Base-by-base conservation (phyloP, 768 basidiomycete species). In the Hebeloma cylindrosporum region DNA sequence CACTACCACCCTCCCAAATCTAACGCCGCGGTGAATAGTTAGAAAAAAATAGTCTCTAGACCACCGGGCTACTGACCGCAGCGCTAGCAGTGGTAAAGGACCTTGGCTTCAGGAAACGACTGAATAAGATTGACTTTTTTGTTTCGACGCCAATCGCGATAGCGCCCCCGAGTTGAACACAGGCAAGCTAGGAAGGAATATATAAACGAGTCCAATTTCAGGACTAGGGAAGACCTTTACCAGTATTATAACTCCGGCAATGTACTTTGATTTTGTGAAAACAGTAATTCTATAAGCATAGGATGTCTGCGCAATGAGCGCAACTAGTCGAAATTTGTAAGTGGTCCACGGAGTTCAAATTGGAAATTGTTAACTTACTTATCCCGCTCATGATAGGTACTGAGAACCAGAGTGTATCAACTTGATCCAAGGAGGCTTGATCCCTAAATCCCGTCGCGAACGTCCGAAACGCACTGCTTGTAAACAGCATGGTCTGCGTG, bases 361-460 rank as follows among this genome's bases (percentile, higher is more conserved):
- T 17, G 4, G 20, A 7, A 3, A 36, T 17, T 7, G 3, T 4
- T n/a, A 14, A 42, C 48, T 27, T 39, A 50, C 52, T 46, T 9
- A 54, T 23, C 8, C 52, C 52, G 22, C 52, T 54, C 48, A 54
- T 50, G 18, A 54, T 47, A 22, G 48, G 48, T 27, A 56, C 33
- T 11, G 51, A 48, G 23, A 53, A 50, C 55, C 55, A 57, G 23
- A 48, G 25, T 1, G 53, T 40, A 29, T 50, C 47, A 9, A 59
- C 35, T 4, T 45, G 26, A 16, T 51, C 44, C 13, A 59, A 36
- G 0, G 51, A 32, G 7, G 32, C 38, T 9, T 48, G 35, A 29
- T 60, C 46, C 11, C 51, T 56, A 26, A 60, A 60, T 6, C 52
- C 56, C 8, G 23, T 40, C 9, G 56, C 56, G 40, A 60, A 60